Evolutionary conservation across 2,329 filamentous ascomycete species (phyloP).

Genomic region (Acarospora socialis): DNA sequence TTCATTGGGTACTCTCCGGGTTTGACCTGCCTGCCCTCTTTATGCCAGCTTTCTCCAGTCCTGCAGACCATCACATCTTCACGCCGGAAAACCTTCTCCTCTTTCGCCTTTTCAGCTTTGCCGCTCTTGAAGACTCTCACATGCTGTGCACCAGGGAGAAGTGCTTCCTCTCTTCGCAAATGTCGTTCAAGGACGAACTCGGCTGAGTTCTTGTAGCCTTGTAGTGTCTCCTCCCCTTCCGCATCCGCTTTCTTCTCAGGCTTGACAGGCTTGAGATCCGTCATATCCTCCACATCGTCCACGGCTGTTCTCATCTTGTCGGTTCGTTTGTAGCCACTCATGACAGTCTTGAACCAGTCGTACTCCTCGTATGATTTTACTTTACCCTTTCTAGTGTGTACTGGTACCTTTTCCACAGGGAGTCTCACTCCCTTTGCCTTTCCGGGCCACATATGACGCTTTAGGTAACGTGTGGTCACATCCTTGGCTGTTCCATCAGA

Average conservation of each 20-base stretch:
- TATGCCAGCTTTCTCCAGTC: slow-evolving; percentile 93
- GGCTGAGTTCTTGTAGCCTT: slow-evolving; percentile 73
- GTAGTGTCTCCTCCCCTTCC: slow-evolving; percentile 60
- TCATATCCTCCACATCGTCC: slow-evolving; percentile 66
- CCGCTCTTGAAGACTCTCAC: slow-evolving; percentile 62
- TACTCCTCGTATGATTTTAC: slow-evolving; percentile 61
- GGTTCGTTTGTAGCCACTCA: slow-evolving; percentile 55
- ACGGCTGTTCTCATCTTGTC: slow-evolving; percentile 45
- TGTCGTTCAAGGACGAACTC: slow-evolving; percentile 79
- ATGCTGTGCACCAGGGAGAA: slow-evolving; percentile 52
- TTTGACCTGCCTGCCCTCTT: slow-evolving; percentile 70
- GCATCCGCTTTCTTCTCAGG: slow-evolving; percentile 59
- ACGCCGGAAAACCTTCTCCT: slow-evolving; percentile 68
- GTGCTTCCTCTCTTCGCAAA: slow-evolving; percentile 79
- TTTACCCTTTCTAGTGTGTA: slow-evolving; percentile 66
- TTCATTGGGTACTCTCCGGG: slow-evolving; percentile 65
- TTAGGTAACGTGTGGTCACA: slow-evolving; percentile 82
- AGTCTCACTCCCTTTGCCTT: slow-evolving; percentile 78
- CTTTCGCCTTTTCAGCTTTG: slow-evolving; percentile 57
- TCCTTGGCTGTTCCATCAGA: slow-evolving; percentile 84
- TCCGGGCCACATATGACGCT: slow-evolving; percentile 66
- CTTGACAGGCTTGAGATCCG: slow-evolving; percentile 59
- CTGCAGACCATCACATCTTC: slow-evolving; percentile 74
- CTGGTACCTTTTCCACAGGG: slow-evolving; percentile 61
- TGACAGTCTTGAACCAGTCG: slow-evolving; percentile 77